Percentiles rank a stretch among this genome's conserved stretches.
These are phyloP conservation scores for Fusarium incarnatum DNA, from an alignment of 2,329 filamentous ascomycete species.

Conservation along the genomic window DNA sequence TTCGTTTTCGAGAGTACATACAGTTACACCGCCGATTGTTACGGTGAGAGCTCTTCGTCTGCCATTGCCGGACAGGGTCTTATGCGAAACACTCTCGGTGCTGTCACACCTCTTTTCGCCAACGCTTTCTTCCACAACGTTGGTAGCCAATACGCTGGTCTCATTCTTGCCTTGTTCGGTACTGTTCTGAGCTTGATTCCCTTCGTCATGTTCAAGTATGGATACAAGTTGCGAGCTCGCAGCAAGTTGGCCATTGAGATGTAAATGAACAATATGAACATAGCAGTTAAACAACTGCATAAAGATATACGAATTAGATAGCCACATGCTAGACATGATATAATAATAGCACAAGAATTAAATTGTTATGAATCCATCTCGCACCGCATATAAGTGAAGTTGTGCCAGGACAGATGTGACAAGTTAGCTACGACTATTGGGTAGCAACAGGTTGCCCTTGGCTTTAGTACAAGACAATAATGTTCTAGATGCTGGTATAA, in stretches of 20 bases:
- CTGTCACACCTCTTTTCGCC: conserved; percentile 38
- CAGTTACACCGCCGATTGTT: conserved; percentile 40
- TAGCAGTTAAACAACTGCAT: background rate
- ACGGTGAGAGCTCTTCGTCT: conserved; percentile 38
- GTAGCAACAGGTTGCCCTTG: too few relatives aligned
- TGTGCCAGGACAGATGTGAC: background rate
- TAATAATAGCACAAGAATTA: background rate
- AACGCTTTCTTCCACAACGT: conserved; percentile 41
- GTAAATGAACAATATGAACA: conserved; percentile 1
- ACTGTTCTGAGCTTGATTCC: conserved; percentile 37
- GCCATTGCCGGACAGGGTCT: conserved; percentile 39
- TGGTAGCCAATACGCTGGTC: conserved; percentile 38
- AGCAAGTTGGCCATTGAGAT: conserved; percentile 41
- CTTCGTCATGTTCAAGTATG: conserved; percentile 41
- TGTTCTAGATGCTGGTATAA: background rate
- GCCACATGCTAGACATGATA: background rate
- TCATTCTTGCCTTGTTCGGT: conserved; percentile 37
- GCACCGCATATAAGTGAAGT: background rate
- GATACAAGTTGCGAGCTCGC: conserved; percentile 35
- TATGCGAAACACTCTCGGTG: conserved; percentile 39
- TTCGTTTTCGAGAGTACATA: conserved; percentile 41
- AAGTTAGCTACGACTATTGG: background rate
- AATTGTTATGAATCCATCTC: background rate
- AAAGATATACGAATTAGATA: background rate
- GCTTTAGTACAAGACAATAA: background rate